These are phyloP conservation scores for Coemansia sp. DNA, from an alignment of 192 early-diverging fungal genomes.

Conservation along the genomic window DNA sequence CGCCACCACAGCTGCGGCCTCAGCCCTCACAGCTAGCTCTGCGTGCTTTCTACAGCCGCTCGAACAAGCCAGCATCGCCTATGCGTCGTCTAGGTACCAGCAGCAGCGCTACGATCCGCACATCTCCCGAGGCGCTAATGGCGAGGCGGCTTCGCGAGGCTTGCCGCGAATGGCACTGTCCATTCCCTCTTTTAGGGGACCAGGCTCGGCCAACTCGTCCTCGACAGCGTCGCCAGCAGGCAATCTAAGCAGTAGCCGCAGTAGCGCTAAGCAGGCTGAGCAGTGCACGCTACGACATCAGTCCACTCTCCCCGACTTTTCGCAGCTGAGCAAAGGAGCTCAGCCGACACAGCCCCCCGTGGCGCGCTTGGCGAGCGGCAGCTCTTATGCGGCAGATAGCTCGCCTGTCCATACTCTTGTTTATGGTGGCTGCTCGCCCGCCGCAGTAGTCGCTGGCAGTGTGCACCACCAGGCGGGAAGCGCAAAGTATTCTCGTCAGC, in stretches of 20 bases:
- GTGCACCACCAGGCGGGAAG: neutral
- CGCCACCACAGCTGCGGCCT: slow-evolving; percentile 15
- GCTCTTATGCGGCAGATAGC: slow-evolving; percentile 26
- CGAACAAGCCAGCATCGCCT: slow-evolving; percentile 28
- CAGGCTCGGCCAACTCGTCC: neutral
- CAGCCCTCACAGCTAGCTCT: slow-evolving; percentile 24
- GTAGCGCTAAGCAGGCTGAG: slow-evolving; percentile 13
- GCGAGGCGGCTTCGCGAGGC: neutral
- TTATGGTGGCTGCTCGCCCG: slow-evolving; percentile 20
- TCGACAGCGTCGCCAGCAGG: neutral
- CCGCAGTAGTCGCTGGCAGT: neutral
- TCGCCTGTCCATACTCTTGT: slow-evolving; percentile 50
- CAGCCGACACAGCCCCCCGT: slow-evolving; percentile 25
- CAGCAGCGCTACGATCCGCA: slow-evolving; percentile 50
- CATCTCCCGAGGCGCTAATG: slow-evolving; percentile 4
- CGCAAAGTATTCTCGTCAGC: neutral
- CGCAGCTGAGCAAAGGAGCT: neutral
- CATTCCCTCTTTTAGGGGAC: slow-evolving; percentile 41
- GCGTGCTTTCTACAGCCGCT: slow-evolving; percentile 48
- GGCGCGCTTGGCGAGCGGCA: slow-evolving; percentile 40
- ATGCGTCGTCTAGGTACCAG: slow-evolving; percentile 45
- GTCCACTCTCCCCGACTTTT: slow-evolving; percentile 34
- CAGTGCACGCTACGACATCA: slow-evolving; percentile 39
- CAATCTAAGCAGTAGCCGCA: slow-evolving; percentile 12
- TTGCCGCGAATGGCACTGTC: slow-evolving; percentile 29